phyloP scores from a whole-genome alignment of 441 rosid species.

The Populus trichocarpa region DNA sequence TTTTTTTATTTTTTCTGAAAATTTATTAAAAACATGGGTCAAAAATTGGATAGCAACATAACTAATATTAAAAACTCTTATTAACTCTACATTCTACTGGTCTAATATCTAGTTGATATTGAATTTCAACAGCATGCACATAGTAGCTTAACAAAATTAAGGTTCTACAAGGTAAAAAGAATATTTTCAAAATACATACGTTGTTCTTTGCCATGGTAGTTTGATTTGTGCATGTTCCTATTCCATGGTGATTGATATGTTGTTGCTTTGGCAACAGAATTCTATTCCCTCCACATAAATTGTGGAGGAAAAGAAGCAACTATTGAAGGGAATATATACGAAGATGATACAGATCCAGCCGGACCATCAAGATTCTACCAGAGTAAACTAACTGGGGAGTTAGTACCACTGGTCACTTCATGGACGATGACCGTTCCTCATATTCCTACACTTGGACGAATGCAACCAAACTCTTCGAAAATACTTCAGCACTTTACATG shows the following conservation, averaged over 20 bases:
- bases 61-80: too few species aligned
- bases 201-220: too few species aligned
- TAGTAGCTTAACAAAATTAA: too few species aligned
- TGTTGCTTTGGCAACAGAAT: constrained; percentile 21
- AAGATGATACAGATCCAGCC: constrained; percentile 22
- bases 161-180: too few species aligned
- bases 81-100: too few species aligned
- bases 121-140: too few species aligned
- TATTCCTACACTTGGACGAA: not conserved
- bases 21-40: too few species aligned
- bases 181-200: too few species aligned
- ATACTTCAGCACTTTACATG: constrained; percentile 35
- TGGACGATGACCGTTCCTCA: constrained; percentile 26
- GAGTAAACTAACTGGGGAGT: constrained; percentile 35
- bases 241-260: not conserved
- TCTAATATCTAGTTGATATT: too few species aligned
- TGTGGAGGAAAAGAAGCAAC: constrained; percentile 40
- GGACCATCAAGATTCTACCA: constrained; percentile 19
- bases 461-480: constrained; percentile 13
- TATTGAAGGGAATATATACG: constrained; percentile 24
- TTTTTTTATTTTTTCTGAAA: too few species aligned
- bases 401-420: constrained; percentile 52
- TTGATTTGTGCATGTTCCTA: not conserved
- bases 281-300: constrained; percentile 45
- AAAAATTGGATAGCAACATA: too few species aligned